These are phyloP conservation scores for Aspergillus melleus DNA, from an alignment of 2,329 filamentous ascomycete genomes.

Conservation along the genomic window DNA sequence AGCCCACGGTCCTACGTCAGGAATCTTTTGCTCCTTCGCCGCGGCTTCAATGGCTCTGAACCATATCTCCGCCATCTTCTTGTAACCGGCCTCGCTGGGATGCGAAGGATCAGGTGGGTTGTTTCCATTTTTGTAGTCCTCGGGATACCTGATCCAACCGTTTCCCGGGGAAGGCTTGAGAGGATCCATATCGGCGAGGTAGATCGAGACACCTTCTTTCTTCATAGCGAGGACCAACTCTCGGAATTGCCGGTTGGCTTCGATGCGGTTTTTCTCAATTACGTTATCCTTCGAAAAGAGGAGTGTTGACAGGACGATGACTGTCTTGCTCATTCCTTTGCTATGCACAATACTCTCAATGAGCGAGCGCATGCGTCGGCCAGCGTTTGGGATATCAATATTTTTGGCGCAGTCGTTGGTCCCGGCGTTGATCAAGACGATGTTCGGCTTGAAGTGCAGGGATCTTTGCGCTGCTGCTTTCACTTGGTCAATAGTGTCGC, in stretches of 20 bases:
- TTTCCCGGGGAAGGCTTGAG: background rate
- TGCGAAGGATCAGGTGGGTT: slow-evolving; percentile 5
- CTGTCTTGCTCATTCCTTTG: slow-evolving; percentile 1
- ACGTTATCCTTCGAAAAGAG: background rate
- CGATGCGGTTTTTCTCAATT: background rate
- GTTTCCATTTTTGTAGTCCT: background rate
- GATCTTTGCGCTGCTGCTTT: background rate
- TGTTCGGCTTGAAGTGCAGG: slow-evolving; percentile 5
- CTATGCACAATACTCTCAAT: background rate
- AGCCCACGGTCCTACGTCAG: background rate
- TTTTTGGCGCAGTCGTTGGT: slow-evolving; percentile 8
- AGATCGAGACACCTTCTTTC: background rate
- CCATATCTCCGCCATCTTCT: slow-evolving; percentile 16
- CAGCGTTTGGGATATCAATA: slow-evolving; percentile 1
- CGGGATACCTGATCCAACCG: background rate
- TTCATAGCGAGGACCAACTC: slow-evolving; percentile 1
- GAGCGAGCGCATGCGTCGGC: slow-evolving; percentile 4
- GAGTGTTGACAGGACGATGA: slow-evolving; percentile 4
- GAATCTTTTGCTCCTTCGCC: background rate
- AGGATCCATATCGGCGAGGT: slow-evolving; percentile 11
- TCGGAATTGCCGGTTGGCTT: slow-evolving; percentile 4
- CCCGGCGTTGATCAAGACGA: slow-evolving; percentile 11
- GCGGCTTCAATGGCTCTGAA: slow-evolving; percentile 6
- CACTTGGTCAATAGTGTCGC: slow-evolving; percentile 7
- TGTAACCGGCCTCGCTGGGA: slow-evolving; percentile 12